Evolutionary conservation across 441 rosid genomes (phyloP), one percentile per base, ranked within the genome.

Genomic region (Metrosideros polymorpha): DNA sequence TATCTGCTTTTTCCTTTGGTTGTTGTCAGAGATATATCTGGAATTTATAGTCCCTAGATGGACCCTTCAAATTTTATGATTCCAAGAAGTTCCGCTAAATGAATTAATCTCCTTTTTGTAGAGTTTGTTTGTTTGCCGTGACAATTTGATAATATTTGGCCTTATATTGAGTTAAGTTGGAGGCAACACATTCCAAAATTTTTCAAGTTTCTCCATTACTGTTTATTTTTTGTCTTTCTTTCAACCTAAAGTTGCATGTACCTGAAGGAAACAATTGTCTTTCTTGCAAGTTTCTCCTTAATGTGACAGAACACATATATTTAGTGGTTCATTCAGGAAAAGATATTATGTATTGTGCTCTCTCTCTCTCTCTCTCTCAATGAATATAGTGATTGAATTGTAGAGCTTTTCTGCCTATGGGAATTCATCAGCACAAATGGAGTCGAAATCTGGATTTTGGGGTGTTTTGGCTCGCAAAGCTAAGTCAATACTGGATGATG

Each of bases 401-500:
- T 87, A 96, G 94, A 93, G 94, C 63, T 96, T 95, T 91, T 92
- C 91, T 85, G 98, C 97, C 39, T 94, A 93, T 84, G 98, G 94
- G 55, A 93, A 91, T 54, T 71, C 90, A 30, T 88, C 90, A 27
- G 84, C 24, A 25, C 89, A 85, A 85, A 89, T 87, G 82, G 98
- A 93, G 57, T 86, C 94, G 4, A 95, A 93, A 63, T 88, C 90
- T 84, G 98, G 98, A 50, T 96, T 98, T 89, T 98, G 99, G 99
- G 99, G 98, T 39, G 93, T 96, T 85, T 88, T 98, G 88, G 99
- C 99, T 85, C 96, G 96, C 66, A 98, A 96, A 92, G 99, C 99
- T 43, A 98, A 96, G 92, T 93, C 97, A 53, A 96, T 98, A 90
- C 89, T 98, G 25, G 99, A 98, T 14, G 99, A 98, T 15, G 98